Conservation (phyloP, 2,329 filamentous ascomycete genomes). For the Cylindrodendrum hubeiense region DNA sequence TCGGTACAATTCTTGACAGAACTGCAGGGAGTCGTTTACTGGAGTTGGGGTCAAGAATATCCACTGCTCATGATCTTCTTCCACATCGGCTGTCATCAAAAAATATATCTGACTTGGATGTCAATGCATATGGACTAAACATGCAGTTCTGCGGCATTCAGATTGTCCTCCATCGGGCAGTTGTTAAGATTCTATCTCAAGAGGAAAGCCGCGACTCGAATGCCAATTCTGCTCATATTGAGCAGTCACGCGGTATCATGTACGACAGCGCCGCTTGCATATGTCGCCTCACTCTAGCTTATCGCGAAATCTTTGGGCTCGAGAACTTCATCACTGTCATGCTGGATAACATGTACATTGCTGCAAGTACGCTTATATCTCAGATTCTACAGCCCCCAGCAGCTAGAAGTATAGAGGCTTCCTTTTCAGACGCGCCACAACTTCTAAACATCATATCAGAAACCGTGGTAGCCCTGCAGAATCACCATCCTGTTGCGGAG, state of each 20-base stretch:
- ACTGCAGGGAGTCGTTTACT: not conserved
- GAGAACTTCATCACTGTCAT: constrained; percentile 16
- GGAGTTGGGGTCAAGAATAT: not conserved
- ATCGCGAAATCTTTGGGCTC: constrained; percentile 6
- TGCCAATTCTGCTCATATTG: not conserved
- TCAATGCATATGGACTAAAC: constrained; percentile 7
- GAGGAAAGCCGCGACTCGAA: not conserved
- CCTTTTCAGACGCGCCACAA: not conserved
- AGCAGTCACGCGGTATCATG: not conserved
- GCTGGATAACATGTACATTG: constrained; percentile 16
- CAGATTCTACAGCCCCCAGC: constrained; percentile 5
- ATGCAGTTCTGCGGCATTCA: constrained; percentile 11
- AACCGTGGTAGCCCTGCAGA: not conserved
- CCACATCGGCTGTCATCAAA: not conserved
- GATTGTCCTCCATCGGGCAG: constrained; percentile 8
- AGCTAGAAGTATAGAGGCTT: not conserved
- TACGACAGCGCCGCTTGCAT: constrained; percentile 1
- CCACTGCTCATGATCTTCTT: not conserved
- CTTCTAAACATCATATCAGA: not conserved
- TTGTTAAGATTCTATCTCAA: constrained; percentile 4
- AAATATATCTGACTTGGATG: not conserved
- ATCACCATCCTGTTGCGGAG: constrained; percentile 3
- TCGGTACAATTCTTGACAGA: not conserved
- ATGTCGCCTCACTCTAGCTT: not conserved
- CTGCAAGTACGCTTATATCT: constrained; percentile 1